Evolutionary conservation across 2,329 filamentous ascomycete species (phyloP).

Genomic region (Cordyceps cicadae): DNA sequence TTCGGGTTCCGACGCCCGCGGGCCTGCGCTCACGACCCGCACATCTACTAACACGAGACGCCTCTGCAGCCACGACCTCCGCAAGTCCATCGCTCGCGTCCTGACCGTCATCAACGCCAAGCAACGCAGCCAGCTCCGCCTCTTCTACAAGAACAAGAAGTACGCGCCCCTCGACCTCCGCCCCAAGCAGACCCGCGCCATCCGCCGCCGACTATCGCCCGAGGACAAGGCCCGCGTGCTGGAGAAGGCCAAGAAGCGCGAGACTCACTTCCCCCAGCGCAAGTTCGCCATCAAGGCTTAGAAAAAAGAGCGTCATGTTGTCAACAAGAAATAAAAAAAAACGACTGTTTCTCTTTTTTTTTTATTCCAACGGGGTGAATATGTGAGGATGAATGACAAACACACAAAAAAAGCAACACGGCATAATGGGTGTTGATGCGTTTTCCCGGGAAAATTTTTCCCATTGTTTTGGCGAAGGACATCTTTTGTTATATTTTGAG

Average conservation of each 20-base stretch:
- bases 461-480: background rate
- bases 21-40: too few species aligned
- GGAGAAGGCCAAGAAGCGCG: conserved; percentile 95
- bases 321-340: conserved; percentile 29
- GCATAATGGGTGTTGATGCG: conserved; percentile 7
- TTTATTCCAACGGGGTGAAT: background rate
- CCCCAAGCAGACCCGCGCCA: conserved; percentile 95
- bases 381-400: background rate
- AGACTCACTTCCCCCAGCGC: conserved; percentile 93
- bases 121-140: conserved; percentile 92
- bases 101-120: conserved; percentile 99
- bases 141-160: conserved; percentile 99
- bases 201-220: conserved; percentile 88
- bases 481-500: conserved; percentile 11
- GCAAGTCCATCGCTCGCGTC: conserved; percentile 98
- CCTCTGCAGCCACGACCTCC: conserved; percentile 81
- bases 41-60: background rate
- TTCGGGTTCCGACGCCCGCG: too few species aligned
- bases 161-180: conserved; percentile 97
- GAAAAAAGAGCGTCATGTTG: background rate
- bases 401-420: conserved; percentile 6
- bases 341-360: background rate
- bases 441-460: background rate
- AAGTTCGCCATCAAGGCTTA: conserved; percentile 93
- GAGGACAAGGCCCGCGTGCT: conserved; percentile 79